Conservation (phyloP, 2,329 filamentous ascomycete species). For the Purpureocillium lavendulum region DNA sequence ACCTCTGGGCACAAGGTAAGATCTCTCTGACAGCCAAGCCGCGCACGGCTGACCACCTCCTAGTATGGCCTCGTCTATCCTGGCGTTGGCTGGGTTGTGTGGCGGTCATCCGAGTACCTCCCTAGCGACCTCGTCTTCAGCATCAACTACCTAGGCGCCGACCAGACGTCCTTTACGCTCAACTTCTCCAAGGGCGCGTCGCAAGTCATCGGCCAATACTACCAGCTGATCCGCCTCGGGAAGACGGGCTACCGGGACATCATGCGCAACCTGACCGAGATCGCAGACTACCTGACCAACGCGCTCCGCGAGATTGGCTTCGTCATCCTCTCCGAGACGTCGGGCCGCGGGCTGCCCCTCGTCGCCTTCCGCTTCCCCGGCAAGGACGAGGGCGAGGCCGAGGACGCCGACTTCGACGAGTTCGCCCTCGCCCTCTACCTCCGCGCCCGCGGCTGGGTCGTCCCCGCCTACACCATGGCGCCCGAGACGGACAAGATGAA, state of each 20-base stretch:
- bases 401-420: conserved; percentile 59
- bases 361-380: conserved; percentile 75
- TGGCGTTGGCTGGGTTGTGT: conserved; percentile 89
- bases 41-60: not conserved
- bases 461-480: conserved; percentile 96
- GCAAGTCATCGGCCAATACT: conserved; percentile 94
- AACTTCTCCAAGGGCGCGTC: conserved; percentile 96
- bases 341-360: conserved; percentile 72
- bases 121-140: conserved; percentile 94
- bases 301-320: conserved; percentile 73
- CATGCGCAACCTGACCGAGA: conserved; percentile 88
- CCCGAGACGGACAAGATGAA: conserved; percentile 76
- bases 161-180: conserved; percentile 90
- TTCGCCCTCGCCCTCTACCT: conserved; percentile 78
- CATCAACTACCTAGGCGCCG: conserved; percentile 95
- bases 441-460: conserved; percentile 81
- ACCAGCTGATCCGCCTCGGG: conserved; percentile 89
- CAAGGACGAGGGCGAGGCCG: conserved; percentile 36
- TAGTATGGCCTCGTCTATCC: conserved; percentile 69
- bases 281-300: conserved; percentile 74
- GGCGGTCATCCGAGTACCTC: conserved; percentile 74
- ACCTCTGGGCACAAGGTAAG: conserved; percentile 81
- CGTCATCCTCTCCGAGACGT: conserved; percentile 75
- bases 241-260: conserved; percentile 87
- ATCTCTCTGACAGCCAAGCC: conserved; percentile 20